phyloP scores from a whole-genome alignment of 345 rosid genomes.

The Moricandia moricandioides region DNA sequence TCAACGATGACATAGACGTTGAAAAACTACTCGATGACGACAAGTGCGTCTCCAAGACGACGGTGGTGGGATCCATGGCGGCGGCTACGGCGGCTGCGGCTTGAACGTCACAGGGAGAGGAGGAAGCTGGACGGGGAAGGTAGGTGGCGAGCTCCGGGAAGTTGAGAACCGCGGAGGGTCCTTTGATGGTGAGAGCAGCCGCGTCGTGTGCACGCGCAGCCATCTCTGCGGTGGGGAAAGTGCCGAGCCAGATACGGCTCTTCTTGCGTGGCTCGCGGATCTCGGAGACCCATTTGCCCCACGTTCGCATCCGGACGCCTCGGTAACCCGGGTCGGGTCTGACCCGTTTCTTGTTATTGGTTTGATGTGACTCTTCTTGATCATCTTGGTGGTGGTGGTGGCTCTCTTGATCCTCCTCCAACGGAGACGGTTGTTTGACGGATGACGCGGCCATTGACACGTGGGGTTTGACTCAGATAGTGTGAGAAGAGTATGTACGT shows the following conservation, averaged over 20 bases:
- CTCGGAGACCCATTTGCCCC: constrained; percentile 99
- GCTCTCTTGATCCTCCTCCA: not conserved
- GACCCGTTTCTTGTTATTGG: constrained; percentile 34
- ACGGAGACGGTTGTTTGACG: constrained; percentile 11
- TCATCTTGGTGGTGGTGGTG: not conserved
- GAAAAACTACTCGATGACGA: constrained; percentile 12
- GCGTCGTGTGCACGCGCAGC: constrained; percentile 99
- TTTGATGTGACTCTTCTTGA: not conserved
- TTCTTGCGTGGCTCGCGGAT: constrained; percentile 95
- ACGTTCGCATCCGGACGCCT: constrained; percentile 87
- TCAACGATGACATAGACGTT: constrained; percentile 12
- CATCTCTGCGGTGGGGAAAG: constrained; percentile 86
- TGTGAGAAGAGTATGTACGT: constrained; percentile 11
- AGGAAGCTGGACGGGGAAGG: constrained; percentile 77
- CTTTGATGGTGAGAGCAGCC: constrained; percentile 84
- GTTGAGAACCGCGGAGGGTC: constrained; percentile 73
- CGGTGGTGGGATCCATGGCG: constrained; percentile 44
- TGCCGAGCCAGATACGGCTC: constrained; percentile 94
- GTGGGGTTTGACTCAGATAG: constrained; percentile 31
- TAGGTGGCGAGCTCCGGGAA: constrained; percentile 72
- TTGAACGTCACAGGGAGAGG: constrained; percentile 81
- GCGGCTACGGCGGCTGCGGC: constrained; percentile 91
- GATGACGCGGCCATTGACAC: constrained; percentile 30
- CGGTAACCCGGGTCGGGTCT: constrained; percentile 54
- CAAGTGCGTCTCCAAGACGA: constrained; percentile 4